Evolutionary conservation across 345 rosid genomes (phyloP).

Genomic region (Citrus medica): DNA sequence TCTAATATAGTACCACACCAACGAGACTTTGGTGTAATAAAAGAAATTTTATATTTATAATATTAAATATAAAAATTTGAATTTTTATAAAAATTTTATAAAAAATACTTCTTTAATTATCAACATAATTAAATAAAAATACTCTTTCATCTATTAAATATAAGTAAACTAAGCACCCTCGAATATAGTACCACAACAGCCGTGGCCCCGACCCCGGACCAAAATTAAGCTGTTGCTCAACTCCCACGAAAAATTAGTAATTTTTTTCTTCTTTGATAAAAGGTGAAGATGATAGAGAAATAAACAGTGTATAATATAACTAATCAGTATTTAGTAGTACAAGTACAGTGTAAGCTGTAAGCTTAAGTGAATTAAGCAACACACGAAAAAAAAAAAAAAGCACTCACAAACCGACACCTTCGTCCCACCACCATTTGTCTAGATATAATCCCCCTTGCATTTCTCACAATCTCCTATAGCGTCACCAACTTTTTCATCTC

Average conservation of each 20-base stretch:
- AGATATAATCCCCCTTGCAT: background rate
- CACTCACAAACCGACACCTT: slow-evolving; percentile 8
- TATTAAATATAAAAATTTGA: too few species aligned
- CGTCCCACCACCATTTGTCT: background rate
- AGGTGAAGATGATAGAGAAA: background rate
- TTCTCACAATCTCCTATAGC: background rate
- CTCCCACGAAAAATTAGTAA: background rate
- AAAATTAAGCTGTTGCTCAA: background rate
- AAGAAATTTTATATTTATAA: too few species aligned
- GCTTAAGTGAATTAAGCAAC: background rate
- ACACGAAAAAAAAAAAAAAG: background rate
- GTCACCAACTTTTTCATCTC: slow-evolving; percentile 5
- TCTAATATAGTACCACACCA: background rate
- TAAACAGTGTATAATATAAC: background rate
- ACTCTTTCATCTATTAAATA: too few species aligned
- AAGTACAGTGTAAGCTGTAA: background rate
- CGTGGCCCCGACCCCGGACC: background rate
- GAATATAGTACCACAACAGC: too few species aligned
- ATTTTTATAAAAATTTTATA: too few species aligned
- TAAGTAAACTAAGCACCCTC: rapidly evolving
- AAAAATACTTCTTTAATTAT: too few species aligned
- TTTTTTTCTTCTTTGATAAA: background rate
- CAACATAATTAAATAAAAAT: too few species aligned
- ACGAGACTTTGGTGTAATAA: rapidly evolving
- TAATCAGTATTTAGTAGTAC: background rate